phyloP scores from a whole-genome alignment of 148 eudicot species.

The Rhododendron vialii region DNA sequence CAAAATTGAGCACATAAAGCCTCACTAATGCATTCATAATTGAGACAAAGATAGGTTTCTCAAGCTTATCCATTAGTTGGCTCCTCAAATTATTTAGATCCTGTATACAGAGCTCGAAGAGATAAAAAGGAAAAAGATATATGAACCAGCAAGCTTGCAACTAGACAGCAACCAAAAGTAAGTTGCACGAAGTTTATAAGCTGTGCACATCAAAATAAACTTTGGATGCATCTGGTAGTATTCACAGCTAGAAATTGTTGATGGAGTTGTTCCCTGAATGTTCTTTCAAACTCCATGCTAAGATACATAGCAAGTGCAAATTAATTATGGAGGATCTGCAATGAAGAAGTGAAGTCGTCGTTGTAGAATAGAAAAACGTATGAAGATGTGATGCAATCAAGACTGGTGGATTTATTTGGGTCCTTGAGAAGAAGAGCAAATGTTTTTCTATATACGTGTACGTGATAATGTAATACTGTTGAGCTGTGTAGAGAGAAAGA shows the following conservation, averaged over 20 bases:
- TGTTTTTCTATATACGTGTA: neutral
- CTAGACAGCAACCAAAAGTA: neutral
- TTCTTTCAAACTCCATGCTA: neutral
- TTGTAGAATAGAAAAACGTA: neutral
- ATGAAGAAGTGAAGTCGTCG: neutral
- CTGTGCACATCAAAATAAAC: neutral
- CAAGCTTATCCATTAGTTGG: neutral
- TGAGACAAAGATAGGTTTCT: neutral
- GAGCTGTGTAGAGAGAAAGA: conserved; percentile 1
- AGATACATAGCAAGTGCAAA: neutral
- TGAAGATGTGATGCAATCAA: neutral
- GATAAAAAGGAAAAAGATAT: neutral
- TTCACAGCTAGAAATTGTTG: neutral
- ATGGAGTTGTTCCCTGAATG: neutral
- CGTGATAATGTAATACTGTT: neutral
- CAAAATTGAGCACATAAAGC: neutral
- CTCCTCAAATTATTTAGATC: conserved; percentile 46
- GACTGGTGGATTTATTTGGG: neutral
- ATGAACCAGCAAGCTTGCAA: neutral
- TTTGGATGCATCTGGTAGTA: neutral
- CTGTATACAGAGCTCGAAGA: conserved; percentile 29
- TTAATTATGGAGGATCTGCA: neutral
- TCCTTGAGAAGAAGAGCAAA: neutral
- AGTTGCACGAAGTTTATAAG: neutral
- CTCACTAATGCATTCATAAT: neutral